Conservation (phyloP, 148 eudicot species). For the Nepenthes mirabilis region DNA sequence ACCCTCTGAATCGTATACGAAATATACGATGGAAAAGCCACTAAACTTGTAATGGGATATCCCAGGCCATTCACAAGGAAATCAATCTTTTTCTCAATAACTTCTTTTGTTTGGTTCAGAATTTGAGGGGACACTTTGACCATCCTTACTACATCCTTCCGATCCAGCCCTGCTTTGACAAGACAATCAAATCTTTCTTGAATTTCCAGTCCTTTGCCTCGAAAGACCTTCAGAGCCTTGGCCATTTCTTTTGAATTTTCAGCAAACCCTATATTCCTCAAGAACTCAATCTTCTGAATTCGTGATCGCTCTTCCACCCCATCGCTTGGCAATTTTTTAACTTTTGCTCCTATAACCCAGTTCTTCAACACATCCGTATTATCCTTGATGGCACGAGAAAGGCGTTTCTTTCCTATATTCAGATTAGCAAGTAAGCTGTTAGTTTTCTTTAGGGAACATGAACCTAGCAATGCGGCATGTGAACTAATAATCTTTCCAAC, state of each 20-base stretch:
- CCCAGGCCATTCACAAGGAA: constrained; percentile 50
- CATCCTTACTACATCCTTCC: constrained; percentile 33
- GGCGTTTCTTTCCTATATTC: constrained; percentile 30
- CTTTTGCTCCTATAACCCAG: constrained; percentile 39
- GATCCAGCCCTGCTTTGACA: constrained; percentile 45
- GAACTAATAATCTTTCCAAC: constrained; percentile 32
- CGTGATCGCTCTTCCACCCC: constrained; percentile 13
- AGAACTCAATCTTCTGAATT: constrained; percentile 34
- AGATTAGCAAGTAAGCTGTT: constrained; percentile 27
- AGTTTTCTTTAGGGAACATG: constrained; percentile 33
- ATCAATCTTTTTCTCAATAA: constrained; percentile 37
- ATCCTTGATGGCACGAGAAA: constrained; percentile 34
- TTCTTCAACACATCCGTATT: constrained; percentile 43
- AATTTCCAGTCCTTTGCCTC: constrained; percentile 59
- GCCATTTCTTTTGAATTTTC: constrained; percentile 54
- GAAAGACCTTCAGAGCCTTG: constrained; percentile 39
- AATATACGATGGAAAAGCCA: constrained; percentile 36
- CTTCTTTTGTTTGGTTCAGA: constrained; percentile 43
- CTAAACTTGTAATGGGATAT: constrained; percentile 42
- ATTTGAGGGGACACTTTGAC: constrained; percentile 47
- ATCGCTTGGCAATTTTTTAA: constrained; percentile 13
- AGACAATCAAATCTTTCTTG: constrained; percentile 70
- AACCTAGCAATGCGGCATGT: constrained; percentile 48
- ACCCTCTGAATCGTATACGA: constrained; percentile 35
- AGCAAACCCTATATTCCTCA: constrained; percentile 42